Percentiles rank a stretch among this genome's conserved stretches.
Conservation (phyloP, 345 rosid species). For the Linum trigynum region DNA sequence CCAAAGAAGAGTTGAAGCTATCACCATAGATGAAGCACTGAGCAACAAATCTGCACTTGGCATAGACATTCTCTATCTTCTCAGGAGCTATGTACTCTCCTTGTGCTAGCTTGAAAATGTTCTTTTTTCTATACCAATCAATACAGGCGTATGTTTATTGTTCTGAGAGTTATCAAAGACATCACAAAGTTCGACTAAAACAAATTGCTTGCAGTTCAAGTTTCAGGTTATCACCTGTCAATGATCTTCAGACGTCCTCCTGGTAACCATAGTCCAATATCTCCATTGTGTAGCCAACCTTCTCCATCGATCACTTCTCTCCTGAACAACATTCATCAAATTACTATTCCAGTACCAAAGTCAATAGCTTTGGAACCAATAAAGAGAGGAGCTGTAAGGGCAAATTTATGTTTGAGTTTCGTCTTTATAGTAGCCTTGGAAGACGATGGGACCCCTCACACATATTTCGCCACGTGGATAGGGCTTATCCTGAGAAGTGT, state of each 20-base stretch:
- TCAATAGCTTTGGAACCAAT: constrained; percentile 3
- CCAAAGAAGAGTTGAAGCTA: constrained; percentile 82
- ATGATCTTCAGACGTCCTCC: constrained; percentile 95
- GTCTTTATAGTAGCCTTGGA: constrained; percentile 81
- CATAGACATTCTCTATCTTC: constrained; percentile 90
- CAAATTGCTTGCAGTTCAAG: background rate
- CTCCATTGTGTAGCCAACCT: constrained; percentile 97
- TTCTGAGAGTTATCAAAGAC: background rate
- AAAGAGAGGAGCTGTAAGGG: constrained; percentile 10
- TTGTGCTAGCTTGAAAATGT: constrained; percentile 94
- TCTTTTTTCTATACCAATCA: constrained; percentile 64
- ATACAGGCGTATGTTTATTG: background rate
- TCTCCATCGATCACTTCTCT: constrained; percentile 83
- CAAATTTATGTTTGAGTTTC: constrained; percentile 71
- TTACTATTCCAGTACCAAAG: background rate
- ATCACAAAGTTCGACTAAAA: background rate
- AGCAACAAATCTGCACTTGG: constrained; percentile 69
- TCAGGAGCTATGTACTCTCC: constrained; percentile 99
- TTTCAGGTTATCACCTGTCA: constrained; percentile 48
- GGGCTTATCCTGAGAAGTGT: constrained; percentile 78
- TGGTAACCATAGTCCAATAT: constrained; percentile 78
- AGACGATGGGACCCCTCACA: constrained; percentile 84
- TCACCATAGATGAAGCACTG: constrained; percentile 97
- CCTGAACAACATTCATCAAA: constrained; percentile 33
- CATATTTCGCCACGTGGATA: constrained; percentile 97